Percentiles rank a stretch among this genome's conserved stretches.
Conservation (phyloP, 2,329 filamentous ascomycete genomes). For the Xylariaceae sp. region DNA sequence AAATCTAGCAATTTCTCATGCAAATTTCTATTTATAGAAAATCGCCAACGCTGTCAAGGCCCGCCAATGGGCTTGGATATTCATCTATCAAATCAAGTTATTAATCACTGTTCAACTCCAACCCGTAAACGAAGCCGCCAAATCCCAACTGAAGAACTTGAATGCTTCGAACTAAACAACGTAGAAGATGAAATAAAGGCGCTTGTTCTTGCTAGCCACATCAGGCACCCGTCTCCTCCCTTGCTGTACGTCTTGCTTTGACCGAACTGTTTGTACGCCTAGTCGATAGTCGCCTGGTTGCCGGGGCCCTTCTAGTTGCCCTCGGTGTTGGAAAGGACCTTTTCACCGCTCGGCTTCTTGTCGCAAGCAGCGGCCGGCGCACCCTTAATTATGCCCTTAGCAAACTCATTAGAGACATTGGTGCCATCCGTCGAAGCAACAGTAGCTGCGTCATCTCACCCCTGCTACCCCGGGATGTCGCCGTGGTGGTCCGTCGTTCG, state of each 20-base stretch:
- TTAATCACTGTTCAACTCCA: not conserved
- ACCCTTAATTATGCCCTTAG: constrained; percentile 42
- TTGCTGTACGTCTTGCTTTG: constrained; percentile 45
- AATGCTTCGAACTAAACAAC: constrained; percentile 8
- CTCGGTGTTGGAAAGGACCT: constrained; percentile 44
- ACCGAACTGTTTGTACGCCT: constrained; percentile 42
- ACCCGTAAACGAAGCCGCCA: not conserved
- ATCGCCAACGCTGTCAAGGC: too few relatives aligned
- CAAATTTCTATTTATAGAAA: too few relatives aligned
- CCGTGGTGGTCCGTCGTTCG: constrained; percentile 47
- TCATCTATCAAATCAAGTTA: not conserved
- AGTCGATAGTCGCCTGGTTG: constrained; percentile 47
- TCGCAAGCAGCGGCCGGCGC: constrained; percentile 43
- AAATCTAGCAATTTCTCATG: too few relatives aligned
- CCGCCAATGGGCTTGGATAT: constrained; percentile 1
- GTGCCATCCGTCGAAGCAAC: constrained; percentile 48
- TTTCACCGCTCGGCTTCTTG: constrained; percentile 44
- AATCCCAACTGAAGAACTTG: not conserved
- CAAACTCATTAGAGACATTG: constrained; percentile 42
- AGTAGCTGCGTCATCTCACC: constrained; percentile 48
- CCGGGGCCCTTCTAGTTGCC: constrained; percentile 48
- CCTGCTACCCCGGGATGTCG: constrained; percentile 47
- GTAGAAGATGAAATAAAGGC: constrained; percentile 40
- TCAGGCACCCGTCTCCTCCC: constrained; percentile 45
- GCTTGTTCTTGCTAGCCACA: constrained; percentile 44